Base-by-base conservation (phyloP, 352 stramenopile species). In the Globisporangium cystogenes region DNA sequence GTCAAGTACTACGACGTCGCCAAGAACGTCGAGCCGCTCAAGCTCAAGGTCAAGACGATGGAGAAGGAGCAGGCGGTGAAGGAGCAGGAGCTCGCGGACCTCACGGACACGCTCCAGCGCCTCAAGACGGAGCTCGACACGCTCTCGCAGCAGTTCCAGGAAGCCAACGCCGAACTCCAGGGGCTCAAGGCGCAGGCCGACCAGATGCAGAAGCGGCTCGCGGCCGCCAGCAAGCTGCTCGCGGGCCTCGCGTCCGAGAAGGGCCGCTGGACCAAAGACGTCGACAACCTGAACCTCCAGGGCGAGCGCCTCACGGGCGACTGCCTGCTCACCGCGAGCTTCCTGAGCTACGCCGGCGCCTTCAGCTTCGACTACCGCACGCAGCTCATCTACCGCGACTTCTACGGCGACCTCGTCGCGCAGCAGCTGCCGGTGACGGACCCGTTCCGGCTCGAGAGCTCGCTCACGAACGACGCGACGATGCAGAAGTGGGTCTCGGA, bases 1-100 rank as follows among this genome's bases (percentile, higher is more conserved):
- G 82, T 95, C 43, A 98, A 98, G 56, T 98, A 98, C 66, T 93
- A 98, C 55, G 91, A 98, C 33, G 89, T 98, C 11, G 93, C 95
- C 10, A 92, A 92, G 48, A 97, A 98, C 48, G 95, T 98, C 3
- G 90, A 97, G 33, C 95, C 95, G 0, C 59, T 98, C 37, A 75
- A 81, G 41, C 66, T 84, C 18, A 96, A 97, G 53, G 93, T 98
- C 3, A 96, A 95, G 52, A 86, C 90, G 0, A 91, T 96, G 77
- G 86, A 96, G 53, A 98, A 97, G 54, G 87, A 98, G 54, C 91
- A 98, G 54, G 76, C 75, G 0, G 60, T 96, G 21, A 95, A 96
- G 53, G 93, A 97, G 47, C 87, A 95, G 39, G 84, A 94, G 53
- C 71, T 96, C 3, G 64, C 72, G 0, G 70, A 91, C n/a, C 55